A percentile compares a stretch with the other conserved stretches of the same genome.
Evolutionary conservation across 2,329 filamentous ascomycete genomes (phyloP).

Genomic region (Cladophialophora psammophila): DNA sequence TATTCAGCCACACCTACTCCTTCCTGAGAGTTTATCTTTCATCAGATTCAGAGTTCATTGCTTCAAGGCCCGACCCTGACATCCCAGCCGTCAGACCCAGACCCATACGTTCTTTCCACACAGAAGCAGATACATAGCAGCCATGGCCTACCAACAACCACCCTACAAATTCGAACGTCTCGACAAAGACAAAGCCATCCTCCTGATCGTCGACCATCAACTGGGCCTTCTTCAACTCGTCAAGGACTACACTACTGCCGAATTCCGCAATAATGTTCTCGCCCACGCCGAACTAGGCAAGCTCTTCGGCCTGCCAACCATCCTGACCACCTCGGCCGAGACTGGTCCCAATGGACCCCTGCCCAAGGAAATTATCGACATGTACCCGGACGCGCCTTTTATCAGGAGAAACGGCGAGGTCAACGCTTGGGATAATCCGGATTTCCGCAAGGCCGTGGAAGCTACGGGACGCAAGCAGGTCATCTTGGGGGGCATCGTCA

Average conservation of each 20-base stretch:
- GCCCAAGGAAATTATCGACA: slow-evolving; percentile 71
- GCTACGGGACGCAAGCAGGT: slow-evolving; percentile 73
- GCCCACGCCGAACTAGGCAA: slow-evolving; percentile 72
- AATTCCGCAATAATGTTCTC: slow-evolving; percentile 72
- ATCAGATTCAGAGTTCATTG: neutral
- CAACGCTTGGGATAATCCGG: slow-evolving; percentile 76
- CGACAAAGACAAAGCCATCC: slow-evolving; percentile 38
- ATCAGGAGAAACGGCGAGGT: slow-evolving; percentile 75
- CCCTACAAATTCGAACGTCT: slow-evolving; percentile 35
- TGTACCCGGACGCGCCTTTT: slow-evolving; percentile 72
- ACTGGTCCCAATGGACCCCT: slow-evolving; percentile 74
- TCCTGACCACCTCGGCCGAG: slow-evolving; percentile 75
- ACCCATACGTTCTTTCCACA: neutral
- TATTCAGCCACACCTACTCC: neutral
- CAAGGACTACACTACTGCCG: slow-evolving; percentile 70
- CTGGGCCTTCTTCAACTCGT: slow-evolving; percentile 54
- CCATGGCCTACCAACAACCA: slow-evolving; percentile 10
- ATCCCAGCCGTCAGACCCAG: neutral
- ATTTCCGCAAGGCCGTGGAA: slow-evolving; percentile 70
- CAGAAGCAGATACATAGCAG: neutral
- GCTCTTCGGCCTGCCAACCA: slow-evolving; percentile 71
- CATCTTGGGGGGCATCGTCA: slow-evolving; percentile 74
- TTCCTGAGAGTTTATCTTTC: neutral
- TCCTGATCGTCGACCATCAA: slow-evolving; percentile 46
- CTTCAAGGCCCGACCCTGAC: neutral